Conservation (phyloP, 179 eudicot species). For the Amaranthus tricolor region DNA sequence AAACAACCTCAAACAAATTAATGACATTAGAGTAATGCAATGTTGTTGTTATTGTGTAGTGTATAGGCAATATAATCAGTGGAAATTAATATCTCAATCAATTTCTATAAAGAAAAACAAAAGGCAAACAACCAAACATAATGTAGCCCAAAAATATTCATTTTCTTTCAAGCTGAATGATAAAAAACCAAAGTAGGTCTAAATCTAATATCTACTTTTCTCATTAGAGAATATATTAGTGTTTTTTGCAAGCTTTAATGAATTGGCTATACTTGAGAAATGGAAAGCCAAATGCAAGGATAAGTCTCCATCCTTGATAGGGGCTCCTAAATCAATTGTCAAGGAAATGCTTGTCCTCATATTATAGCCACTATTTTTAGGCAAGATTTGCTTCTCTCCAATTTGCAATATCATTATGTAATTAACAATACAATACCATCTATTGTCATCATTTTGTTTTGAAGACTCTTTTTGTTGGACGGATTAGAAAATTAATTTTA, state of each 20-base stretch:
- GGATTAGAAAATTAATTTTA: slow-evolving; percentile 22
- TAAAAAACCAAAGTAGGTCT: neutral
- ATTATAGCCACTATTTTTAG: slow-evolving; percentile 19
- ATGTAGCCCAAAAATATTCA: neutral
- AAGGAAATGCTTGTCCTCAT: slow-evolving; percentile 3
- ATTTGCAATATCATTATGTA: neutral
- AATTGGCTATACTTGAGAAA: neutral
- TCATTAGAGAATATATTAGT: slow-evolving; percentile 14
- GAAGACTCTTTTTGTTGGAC: slow-evolving; percentile 18
- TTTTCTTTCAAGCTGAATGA: neutral
- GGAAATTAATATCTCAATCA: neutral
- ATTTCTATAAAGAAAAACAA: neutral
- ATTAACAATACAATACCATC: neutral
- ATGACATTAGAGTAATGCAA: too few relatives aligned
- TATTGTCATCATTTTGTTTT: slow-evolving; percentile 16
- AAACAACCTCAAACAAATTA: too few relatives aligned
- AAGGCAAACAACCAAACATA: neutral
- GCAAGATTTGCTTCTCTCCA: slow-evolving; percentile 12
- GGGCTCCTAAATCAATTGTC: slow-evolving; percentile 7
- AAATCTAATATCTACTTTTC: neutral
- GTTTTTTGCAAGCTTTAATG: neutral
- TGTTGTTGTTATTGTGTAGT: too few relatives aligned
- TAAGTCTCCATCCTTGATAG: slow-evolving; percentile 8
- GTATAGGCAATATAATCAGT: neutral
- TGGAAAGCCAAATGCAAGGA: slow-evolving; percentile 6